Conservation (phyloP, 495 filamentous ascomycete genomes). For the Barbatosphaeria neglecta region DNA sequence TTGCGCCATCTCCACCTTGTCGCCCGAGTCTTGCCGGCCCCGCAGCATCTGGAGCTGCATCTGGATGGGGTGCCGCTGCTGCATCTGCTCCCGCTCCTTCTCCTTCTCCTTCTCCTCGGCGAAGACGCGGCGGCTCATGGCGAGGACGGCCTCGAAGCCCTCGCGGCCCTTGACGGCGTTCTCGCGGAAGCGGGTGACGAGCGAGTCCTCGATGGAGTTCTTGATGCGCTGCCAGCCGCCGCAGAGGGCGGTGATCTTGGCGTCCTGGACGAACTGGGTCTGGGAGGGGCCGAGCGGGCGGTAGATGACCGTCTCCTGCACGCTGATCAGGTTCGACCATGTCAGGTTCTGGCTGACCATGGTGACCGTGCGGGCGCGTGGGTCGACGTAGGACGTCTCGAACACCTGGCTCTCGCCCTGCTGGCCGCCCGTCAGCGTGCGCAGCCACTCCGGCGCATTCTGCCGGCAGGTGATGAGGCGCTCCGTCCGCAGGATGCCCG, state of each 20-base stretch:
- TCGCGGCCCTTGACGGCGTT: conserved; percentile 82
- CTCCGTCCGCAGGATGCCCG: conserved; percentile 89
- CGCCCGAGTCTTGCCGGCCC: not conserved
- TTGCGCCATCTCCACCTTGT: not conserved
- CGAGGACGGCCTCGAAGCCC: conserved; percentile 87
- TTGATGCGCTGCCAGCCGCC: conserved; percentile 94
- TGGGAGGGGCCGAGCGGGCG: conserved; percentile 48
- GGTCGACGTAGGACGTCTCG: conserved; percentile 91
- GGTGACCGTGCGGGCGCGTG: conserved; percentile 66
- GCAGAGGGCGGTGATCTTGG: conserved; percentile 84
- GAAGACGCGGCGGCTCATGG: conserved; percentile 87
- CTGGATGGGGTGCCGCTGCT: conserved; percentile 6
- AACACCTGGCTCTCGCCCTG: conserved; percentile 72
- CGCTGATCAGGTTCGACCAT: conserved; percentile 72
- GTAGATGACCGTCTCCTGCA: conserved; percentile 85
- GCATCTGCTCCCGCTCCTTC: conserved; percentile 31
- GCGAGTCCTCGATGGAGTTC: conserved; percentile 85
- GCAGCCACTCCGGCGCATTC: conserved; percentile 76
- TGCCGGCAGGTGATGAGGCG: conserved; percentile 93
- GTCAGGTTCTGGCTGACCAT: conserved; percentile 92
- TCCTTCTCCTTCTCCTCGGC: conserved; percentile 74
- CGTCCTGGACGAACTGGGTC: conserved; percentile 78
- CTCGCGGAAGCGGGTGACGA: conserved; percentile 76
- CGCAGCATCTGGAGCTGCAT: conserved; percentile 4
- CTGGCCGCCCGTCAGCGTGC: conserved; percentile 55